Conservation (phyloP, 495 filamentous ascomycete species). For the Aspergillus hancockii region DNA sequence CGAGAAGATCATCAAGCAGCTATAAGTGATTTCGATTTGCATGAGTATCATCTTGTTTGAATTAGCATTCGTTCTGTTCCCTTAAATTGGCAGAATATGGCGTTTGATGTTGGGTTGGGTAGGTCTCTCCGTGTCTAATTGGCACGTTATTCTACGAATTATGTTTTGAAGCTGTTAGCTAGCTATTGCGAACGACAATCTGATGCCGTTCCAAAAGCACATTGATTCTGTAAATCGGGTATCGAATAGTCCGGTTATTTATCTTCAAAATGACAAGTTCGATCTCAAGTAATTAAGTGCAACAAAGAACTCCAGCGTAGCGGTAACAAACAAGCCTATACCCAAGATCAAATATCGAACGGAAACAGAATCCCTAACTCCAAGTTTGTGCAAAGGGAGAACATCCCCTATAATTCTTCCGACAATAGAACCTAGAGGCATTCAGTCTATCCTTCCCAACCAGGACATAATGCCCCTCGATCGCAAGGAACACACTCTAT, state of each 20-base stretch:
- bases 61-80: constrained; percentile 7
- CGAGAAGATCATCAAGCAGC: constrained; percentile 72
- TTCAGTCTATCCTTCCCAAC: neutral
- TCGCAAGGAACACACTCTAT: constrained; percentile 2
- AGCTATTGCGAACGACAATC: constrained; percentile 9
- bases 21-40: constrained; percentile 33
- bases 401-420: neutral
- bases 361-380: constrained; percentile 20
- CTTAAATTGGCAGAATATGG: constrained; percentile 12
- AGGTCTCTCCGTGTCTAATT: constrained; percentile 5
- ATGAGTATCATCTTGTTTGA: constrained; percentile 1
- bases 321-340: neutral
- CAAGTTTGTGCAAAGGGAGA: constrained; percentile 18
- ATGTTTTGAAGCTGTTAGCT: constrained; percentile 2
- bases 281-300: neutral
- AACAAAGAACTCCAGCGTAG: constrained; percentile 11
- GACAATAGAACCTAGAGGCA: neutral
- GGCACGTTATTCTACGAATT: constrained; percentile 5
- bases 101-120: constrained; percentile 12
- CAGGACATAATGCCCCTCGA: neutral
- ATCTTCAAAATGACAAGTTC: constrained; percentile 1
- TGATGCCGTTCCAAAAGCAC: constrained; percentile 1
- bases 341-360: constrained; percentile 4
- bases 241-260: constrained; percentile 11
- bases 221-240: constrained; percentile 11